Evolutionary conservation across 768 basidiomycete genomes (phyloP).

Genomic region (Paxillus involutus): DNA sequence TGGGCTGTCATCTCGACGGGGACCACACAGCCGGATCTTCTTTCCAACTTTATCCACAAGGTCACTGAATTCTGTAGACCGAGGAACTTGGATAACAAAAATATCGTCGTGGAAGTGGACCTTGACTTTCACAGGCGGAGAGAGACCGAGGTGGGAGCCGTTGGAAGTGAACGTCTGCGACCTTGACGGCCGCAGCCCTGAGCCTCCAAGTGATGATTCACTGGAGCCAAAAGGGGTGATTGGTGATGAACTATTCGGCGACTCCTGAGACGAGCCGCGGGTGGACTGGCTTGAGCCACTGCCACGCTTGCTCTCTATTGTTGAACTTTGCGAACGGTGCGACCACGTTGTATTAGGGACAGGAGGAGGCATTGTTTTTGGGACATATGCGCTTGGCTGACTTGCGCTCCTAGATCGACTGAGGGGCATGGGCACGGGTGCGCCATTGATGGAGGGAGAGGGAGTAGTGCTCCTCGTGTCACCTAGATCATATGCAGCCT

Average conservation of each 20-base stretch:
- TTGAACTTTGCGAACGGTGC: conserved; percentile 41
- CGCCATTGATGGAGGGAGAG: conserved; percentile 24
- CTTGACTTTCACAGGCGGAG: conserved; percentile 79
- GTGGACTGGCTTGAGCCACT: conserved; percentile 86
- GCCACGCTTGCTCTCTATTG: conserved; percentile 62
- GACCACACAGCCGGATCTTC: conserved; percentile 92
- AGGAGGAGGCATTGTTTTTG: conserved; percentile 51
- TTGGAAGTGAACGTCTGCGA: conserved; percentile 48
- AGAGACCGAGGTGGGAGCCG: conserved; percentile 23
- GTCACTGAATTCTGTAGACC: conserved; percentile 74
- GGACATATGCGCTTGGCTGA: conserved; percentile 70
- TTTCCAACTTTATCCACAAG: conserved; percentile 87
- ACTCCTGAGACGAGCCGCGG: conserved; percentile 75
- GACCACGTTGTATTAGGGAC: conserved; percentile 53
- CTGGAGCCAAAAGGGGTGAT: conserved; percentile 90
- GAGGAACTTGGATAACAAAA: conserved; percentile 89
- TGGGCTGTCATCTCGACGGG: conserved; percentile 74
- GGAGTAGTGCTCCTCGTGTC: conserved; percentile 35
- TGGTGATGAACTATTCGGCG: conserved; percentile 82
- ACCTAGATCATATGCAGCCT: conserved; percentile 50
- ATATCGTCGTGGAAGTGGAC: conserved; percentile 95
- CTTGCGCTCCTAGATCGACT: conserved; percentile 76
- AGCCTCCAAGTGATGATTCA: conserved; percentile 70
- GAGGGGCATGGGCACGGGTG: conserved; percentile 30
- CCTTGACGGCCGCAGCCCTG: conserved; percentile 53